Evolutionary conservation across 768 basidiomycete genomes (phyloP), one percentile per base, ranked within the genome.

Genomic region (Mycena galericulata): DNA sequence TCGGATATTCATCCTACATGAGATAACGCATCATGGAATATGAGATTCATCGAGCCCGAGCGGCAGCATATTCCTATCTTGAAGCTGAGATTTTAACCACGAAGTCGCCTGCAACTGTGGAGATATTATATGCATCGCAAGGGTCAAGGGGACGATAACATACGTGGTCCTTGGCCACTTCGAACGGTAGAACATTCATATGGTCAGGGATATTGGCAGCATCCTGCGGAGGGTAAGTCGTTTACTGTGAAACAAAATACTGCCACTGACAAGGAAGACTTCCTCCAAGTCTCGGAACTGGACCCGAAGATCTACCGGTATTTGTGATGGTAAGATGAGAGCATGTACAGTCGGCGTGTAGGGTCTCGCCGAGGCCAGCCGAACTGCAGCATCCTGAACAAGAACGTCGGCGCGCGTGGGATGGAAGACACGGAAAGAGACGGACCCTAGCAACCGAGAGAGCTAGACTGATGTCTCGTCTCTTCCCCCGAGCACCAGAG

Each of bases 331-430:
- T 29, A 95, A 75, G 24, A 94, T 80, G 4, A 95, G 77, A 45
- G 86, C 88, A 79, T 96, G 94, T 7, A 93, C 85, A 2, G 90
- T 88, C 0, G 94, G 94, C 32, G 80, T 79, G 77, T 91, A 94
- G 6, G 94, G 94, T 62, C 89, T 84, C 26, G 80, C 79, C 0
- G 82, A 66, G 1, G 90, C 87, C n/a, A 85, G 80, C 54, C 79
- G 79, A 45, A 73, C 74, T 3, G 90, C 87, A 71, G 92, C 80
- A 62, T 84, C 81, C 92, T 94, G 63, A 2, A 68, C 27, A 32
- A 57, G 17, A 55, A 15, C n/a, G 41, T 57, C 54, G 22, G 30
- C 17, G 24, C 62, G n/a, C n/a, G n/a, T n/a, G n/a, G n/a, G n/a
- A 43, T 53, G 47, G 38, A 46, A 64, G 27, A 27, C 46, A 40